Percentiles rank a stretch among this genome's conserved stretches.
phyloP scores from a whole-genome alignment of 2,329 filamentous ascomycete species.

The Cercospora zeina region DNA sequence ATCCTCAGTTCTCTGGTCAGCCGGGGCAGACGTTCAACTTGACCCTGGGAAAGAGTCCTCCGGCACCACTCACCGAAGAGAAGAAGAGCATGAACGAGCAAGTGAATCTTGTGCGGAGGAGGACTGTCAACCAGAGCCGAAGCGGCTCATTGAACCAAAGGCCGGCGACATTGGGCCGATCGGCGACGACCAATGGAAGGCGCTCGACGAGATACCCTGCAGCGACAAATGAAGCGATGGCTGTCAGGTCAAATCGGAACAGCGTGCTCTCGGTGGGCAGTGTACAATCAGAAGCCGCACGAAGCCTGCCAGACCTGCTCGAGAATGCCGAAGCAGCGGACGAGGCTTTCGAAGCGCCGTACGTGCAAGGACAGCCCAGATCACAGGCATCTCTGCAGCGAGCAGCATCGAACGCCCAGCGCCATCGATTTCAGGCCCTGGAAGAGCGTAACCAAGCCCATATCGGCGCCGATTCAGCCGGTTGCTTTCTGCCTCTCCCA shows the following conservation, averaged over 20 bases:
- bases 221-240: constrained; percentile 18
- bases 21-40: constrained; percentile 42
- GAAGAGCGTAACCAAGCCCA: constrained; percentile 53
- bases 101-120: constrained; percentile 40
- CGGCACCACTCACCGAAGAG: constrained; percentile 40
- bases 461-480: constrained; percentile 62
- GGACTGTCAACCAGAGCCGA: constrained; percentile 42
- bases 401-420: constrained; percentile 65
- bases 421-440: constrained; percentile 64
- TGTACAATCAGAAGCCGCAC: constrained; percentile 34
- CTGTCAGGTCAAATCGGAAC: constrained; percentile 23
- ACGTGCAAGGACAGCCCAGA: constrained; percentile 39
- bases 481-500: constrained; percentile 79
- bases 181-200: constrained; percentile 38
- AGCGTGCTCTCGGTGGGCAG: constrained; percentile 35
- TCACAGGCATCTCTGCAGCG: constrained; percentile 39
- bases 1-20: constrained; percentile 38
- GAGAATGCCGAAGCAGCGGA: constrained; percentile 36
- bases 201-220: constrained; percentile 24
- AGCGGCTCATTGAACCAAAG: constrained; percentile 37
- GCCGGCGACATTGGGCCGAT: constrained; percentile 38
- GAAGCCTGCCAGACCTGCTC: constrained; percentile 38
- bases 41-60: constrained; percentile 40
- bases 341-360: constrained; percentile 40
- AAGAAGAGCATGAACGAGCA: constrained; percentile 40